These are phyloP conservation scores for Ganoderma boninense DNA, from an alignment of 1,284 basidiomycete genomes.

Conservation along the genomic window DNA sequence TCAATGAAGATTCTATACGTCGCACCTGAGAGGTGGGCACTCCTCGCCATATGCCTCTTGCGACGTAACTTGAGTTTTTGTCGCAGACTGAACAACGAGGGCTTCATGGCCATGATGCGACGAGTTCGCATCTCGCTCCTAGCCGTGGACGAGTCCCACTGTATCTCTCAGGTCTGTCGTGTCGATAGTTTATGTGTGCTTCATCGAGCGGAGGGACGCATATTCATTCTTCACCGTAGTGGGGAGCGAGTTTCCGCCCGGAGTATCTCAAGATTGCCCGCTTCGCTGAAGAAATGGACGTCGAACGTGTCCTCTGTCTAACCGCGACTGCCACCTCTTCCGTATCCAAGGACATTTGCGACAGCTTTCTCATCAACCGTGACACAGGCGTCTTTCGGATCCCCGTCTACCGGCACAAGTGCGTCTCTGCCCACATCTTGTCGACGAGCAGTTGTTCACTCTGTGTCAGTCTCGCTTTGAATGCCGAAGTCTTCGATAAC, in stretches of 20 bases:
- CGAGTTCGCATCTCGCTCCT: constrained; percentile 70
- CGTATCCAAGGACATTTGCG: constrained; percentile 73
- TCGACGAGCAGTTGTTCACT: neutral
- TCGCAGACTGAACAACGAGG: constrained; percentile 69
- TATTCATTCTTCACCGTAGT: constrained; percentile 38
- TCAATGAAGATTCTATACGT: constrained; percentile 79
- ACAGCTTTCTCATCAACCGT: constrained; percentile 57
- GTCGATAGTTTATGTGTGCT: neutral
- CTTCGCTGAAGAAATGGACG: constrained; percentile 66
- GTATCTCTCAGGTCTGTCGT: constrained; percentile 64
- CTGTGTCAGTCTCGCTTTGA: constrained; percentile 59
- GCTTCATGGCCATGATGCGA: constrained; percentile 75
- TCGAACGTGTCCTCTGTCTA: constrained; percentile 75
- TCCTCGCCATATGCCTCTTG: neutral
- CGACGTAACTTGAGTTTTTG: constrained; percentile 46
- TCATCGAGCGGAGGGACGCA: neutral
- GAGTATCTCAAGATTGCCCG: constrained; percentile 65
- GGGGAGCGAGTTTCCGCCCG: constrained; percentile 67
- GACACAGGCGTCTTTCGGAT: constrained; percentile 50
- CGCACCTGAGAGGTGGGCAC: constrained; percentile 84
- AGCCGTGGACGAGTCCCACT: constrained; percentile 97
- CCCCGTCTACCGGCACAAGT: constrained; percentile 53
- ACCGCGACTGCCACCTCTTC: constrained; percentile 76
- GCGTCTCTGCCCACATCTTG: constrained; percentile 18
- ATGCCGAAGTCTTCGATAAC: constrained; percentile 58